phyloP scores from a whole-genome alignment of 768 basidiomycete genomes.

The Lactarius hatsudake region DNA sequence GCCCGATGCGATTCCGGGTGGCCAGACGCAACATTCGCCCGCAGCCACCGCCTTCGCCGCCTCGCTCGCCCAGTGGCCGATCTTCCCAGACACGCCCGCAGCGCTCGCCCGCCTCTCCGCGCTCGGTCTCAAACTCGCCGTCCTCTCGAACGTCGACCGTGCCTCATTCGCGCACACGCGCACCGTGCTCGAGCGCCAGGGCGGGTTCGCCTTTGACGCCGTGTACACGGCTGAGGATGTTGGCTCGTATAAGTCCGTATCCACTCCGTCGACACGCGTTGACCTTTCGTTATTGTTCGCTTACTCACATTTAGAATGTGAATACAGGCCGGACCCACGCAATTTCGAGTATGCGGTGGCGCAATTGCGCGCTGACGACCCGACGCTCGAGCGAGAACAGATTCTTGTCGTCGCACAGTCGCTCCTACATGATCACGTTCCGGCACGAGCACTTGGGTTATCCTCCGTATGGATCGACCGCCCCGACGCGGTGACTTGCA shows the following conservation, averaged over 20 bases:
- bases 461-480: slow-evolving; percentile 65
- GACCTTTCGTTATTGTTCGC: neutral
- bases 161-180: slow-evolving; percentile 61
- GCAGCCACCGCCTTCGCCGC: slow-evolving; percentile 52
- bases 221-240: slow-evolving; percentile 71
- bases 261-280: neutral
- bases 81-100: slow-evolving; percentile 62
- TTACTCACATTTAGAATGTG: neutral
- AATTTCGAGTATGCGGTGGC: slow-evolving; percentile 53
- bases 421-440: slow-evolving; percentile 61
- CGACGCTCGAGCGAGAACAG: slow-evolving; percentile 39
- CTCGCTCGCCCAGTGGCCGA: slow-evolving; percentile 59
- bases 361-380: slow-evolving; percentile 33
- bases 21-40: neutral
- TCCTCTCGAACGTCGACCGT: slow-evolving; percentile 75
- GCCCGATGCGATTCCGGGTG: neutral
- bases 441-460: slow-evolving; percentile 56
- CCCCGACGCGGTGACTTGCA: slow-evolving; percentile 27
- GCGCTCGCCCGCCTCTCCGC: slow-evolving; percentile 59
- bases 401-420: slow-evolving; percentile 70
- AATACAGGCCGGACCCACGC: slow-evolving; percentile 31
- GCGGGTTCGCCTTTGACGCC: slow-evolving; percentile 47
- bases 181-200: slow-evolving; percentile 38
- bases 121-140: slow-evolving; percentile 60
- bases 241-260: slow-evolving; percentile 68